Evolutionary conservation across 768 basidiomycete genomes (phyloP).

Genomic region (Mrakia blollopis): DNA sequence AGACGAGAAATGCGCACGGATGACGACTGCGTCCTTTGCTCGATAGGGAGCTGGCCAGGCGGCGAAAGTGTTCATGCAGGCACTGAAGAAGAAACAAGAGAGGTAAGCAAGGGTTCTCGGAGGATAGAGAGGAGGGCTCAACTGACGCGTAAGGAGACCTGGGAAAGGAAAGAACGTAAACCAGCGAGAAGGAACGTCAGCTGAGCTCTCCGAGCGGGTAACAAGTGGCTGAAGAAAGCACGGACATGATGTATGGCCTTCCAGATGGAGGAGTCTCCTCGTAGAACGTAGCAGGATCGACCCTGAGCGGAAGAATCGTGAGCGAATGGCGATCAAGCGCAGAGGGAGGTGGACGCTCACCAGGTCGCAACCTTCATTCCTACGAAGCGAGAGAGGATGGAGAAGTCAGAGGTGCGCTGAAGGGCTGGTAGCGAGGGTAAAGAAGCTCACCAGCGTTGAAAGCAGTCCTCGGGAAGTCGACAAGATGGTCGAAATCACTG

Average conservation of each 20-base stretch:
- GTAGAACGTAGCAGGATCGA: constrained; percentile 33
- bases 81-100: constrained; percentile 26
- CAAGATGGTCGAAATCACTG: constrained; percentile 37
- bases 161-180: background rate
- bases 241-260: constrained; percentile 38
- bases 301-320: background rate
- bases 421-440: background rate
- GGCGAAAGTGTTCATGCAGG: constrained; percentile 37
- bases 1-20: background rate
- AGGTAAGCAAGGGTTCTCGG: background rate
- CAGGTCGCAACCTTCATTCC: constrained; percentile 13
- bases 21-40: constrained; percentile 26
- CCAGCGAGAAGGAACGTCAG: background rate
- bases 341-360: background rate
- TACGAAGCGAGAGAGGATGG: background rate
- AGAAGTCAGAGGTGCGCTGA: background rate
- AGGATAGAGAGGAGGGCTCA: background rate
- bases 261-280: constrained; percentile 32
- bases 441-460: constrained; percentile 35
- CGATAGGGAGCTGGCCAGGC: constrained; percentile 30
- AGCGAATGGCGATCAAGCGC: background rate
- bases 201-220: background rate
- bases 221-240: background rate
- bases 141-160: constrained; percentile 29
- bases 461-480: constrained; percentile 34